Evolutionary conservation across 331 rosid species (phyloP), one percentile per base, ranked within the genome.

Genomic region (Saraca asoca): DNA sequence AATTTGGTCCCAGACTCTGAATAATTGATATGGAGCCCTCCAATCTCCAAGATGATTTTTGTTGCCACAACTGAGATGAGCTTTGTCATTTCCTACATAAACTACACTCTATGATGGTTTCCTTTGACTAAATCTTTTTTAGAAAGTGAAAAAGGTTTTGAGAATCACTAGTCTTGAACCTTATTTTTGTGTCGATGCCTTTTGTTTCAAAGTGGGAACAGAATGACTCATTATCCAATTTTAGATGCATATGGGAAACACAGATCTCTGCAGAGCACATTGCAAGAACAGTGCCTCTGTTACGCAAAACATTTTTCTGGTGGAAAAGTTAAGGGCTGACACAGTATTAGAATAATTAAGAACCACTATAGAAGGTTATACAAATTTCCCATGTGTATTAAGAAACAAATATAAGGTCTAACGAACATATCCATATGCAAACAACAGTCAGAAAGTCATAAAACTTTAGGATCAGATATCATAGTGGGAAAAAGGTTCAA

Each of bases 181-280:
- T 61, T 24, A 56, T 50, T 7, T 72, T 64, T 46, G 51, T 66
- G 64, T 56, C 52, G 33, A 8, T 62, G 49, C 68, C 24, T 75
- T 79, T 53, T 65, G 64, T 62, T 68, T 74, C 62, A 51, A 56
- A 29, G 66, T 56, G 73, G 56, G 35, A 52, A 52, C 58, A 58
- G 35, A 61, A 29, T 75, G 75, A 70, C 50, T 62, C 43, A 56
- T 62, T 64, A 57, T 46, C 58, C 73, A 76, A 72, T 53, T 66
- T 24, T 64, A 69, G 68, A 72, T 51, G 85, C 38, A 68, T 69
- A 80, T 72, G 77, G 81, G 70, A 66, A 76, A 39, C 43, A 72
- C 51, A 64, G 10, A 53, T 57, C 62, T 58, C 62, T 42, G 38
- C 63, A 53, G 8, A 7, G 50, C 67, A 70, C 33, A 74, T 14